These are phyloP conservation scores for Boletales sp. DNA, from an alignment of 768 basidiomycete species.

Conservation along the genomic window DNA sequence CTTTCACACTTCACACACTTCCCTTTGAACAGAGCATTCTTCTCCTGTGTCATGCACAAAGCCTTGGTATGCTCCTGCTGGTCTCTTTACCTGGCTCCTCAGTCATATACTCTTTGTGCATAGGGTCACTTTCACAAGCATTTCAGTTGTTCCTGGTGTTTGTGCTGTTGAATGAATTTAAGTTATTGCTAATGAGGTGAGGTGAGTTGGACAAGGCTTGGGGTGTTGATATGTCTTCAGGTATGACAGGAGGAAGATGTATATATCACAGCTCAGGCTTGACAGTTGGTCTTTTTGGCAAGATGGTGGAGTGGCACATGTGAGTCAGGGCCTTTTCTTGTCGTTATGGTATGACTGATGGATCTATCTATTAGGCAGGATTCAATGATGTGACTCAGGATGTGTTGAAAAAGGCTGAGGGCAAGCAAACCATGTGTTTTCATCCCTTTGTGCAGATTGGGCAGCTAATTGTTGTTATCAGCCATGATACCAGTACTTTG, in stretches of 20 bases:
- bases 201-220: too few species aligned
- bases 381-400: slow-evolving; percentile 91
- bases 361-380: slow-evolving; percentile 82
- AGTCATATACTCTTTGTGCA: too few species aligned
- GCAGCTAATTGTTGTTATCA: slow-evolving; percentile 22
- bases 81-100: slow-evolving; percentile 94
- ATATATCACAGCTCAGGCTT: slow-evolving; percentile 90
- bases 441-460: slow-evolving; percentile 22
- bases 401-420: slow-evolving; percentile 86
- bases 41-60: too few species aligned
- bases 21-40: too few species aligned
- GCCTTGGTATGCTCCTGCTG: slow-evolving; percentile 85
- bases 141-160: slow-evolving; percentile 96
- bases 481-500: slow-evolving; percentile 98
- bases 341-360: neutral
- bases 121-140: too few species aligned
- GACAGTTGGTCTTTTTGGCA: slow-evolving; percentile 63
- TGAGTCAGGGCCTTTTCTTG: slow-evolving; percentile 30
- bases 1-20: too few species aligned
- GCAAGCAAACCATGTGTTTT: slow-evolving; percentile 87
- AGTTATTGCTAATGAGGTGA: slow-evolving; percentile 68
- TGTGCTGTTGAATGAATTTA: slow-evolving; percentile 94
- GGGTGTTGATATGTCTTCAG: slow-evolving; percentile 28
- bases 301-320: slow-evolving; percentile 92
- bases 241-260: slow-evolving; percentile 86